Percentiles rank a stretch among this genome's conserved stretches.
These are phyloP conservation scores for Solanum appendiculatum DNA, from an alignment of 257 asterid species.

Conservation along the genomic window DNA sequence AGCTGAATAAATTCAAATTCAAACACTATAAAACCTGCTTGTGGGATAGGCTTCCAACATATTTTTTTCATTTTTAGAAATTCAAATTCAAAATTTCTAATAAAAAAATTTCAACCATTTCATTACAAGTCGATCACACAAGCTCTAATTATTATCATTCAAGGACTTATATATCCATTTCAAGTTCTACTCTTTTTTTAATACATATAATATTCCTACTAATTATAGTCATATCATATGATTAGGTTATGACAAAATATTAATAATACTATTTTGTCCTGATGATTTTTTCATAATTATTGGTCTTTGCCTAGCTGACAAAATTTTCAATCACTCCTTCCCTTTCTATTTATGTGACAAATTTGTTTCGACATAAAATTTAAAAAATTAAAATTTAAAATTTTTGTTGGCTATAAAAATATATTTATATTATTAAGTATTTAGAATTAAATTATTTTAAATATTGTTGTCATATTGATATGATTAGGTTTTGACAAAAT, in stretches of 20 bases:
- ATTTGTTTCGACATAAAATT: not conserved
- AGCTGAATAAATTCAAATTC: no score
- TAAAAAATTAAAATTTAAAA: not conserved
- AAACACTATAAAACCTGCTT: no score
- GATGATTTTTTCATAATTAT: conserved; percentile 1
- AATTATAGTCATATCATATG: not conserved
- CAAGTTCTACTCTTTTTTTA: not conserved
- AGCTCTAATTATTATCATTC: not conserved
- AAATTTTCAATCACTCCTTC: not conserved
- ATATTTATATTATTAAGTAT: not conserved
- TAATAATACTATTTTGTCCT: not conserved
- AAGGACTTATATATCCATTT: not conserved
- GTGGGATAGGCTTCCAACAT: no score
- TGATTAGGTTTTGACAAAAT: not conserved
- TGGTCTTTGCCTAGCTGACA: not conserved
- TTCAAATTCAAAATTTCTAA: no score
- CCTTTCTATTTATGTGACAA: not conserved
- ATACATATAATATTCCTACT: not conserved
- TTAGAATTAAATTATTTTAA: not conserved
- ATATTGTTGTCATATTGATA: not conserved
- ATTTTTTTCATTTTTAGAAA: no score
- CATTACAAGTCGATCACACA: not conserved
- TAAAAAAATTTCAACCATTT: not conserved
- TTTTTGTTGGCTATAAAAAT: not conserved
- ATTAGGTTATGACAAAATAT: not conserved